A percentile compares a stretch with the other conserved stretches of the same genome.
phyloP scores from a whole-genome alignment of 768 basidiomycete genomes.

The Pleurotus citrinopileatus region DNA sequence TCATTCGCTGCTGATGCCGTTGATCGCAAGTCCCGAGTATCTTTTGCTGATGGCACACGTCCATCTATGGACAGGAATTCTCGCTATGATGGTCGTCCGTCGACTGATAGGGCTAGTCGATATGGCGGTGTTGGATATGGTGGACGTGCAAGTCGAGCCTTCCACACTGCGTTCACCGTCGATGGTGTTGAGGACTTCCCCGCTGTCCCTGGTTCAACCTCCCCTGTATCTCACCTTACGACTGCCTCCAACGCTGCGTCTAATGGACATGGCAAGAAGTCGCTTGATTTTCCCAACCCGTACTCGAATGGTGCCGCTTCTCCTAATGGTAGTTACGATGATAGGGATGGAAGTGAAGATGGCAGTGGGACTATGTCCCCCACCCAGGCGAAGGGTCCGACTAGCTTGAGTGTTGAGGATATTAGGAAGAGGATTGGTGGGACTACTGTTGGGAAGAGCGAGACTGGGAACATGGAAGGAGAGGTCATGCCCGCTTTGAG shows the following conservation, averaged over 20 bases:
- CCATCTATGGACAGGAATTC: slow-evolving; percentile 21
- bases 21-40: background rate
- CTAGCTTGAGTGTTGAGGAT: slow-evolving; percentile 56
- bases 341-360: slow-evolving; percentile 14
- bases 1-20: slow-evolving; percentile 63
- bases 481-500: slow-evolving; percentile 69
- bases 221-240: slow-evolving; percentile 3
- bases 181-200: slow-evolving; percentile 2
- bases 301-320: slow-evolving; percentile 9
- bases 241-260: background rate
- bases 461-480: slow-evolving; percentile 33
- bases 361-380: slow-evolving; percentile 27
- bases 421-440: slow-evolving; percentile 41
- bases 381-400: slow-evolving; percentile 36
- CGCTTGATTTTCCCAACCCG: background rate
- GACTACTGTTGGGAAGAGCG: slow-evolving; percentile 15
- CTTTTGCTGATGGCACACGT: background rate
- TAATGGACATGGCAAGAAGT: slow-evolving; percentile 4
- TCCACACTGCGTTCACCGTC: slow-evolving; percentile 31
- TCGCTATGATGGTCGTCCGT: slow-evolving; percentile 38
- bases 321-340: slow-evolving; percentile 11
- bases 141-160: slow-evolving; percentile 24
- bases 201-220: slow-evolving; percentile 11
- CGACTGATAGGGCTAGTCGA: slow-evolving; percentile 20
- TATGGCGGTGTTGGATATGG: slow-evolving; percentile 27